A percentile compares a stretch with the other conserved stretches of the same genome.
phyloP scores from a whole-genome alignment of 202 grass and related monocot species.

The Panicum virgatum region DNA sequence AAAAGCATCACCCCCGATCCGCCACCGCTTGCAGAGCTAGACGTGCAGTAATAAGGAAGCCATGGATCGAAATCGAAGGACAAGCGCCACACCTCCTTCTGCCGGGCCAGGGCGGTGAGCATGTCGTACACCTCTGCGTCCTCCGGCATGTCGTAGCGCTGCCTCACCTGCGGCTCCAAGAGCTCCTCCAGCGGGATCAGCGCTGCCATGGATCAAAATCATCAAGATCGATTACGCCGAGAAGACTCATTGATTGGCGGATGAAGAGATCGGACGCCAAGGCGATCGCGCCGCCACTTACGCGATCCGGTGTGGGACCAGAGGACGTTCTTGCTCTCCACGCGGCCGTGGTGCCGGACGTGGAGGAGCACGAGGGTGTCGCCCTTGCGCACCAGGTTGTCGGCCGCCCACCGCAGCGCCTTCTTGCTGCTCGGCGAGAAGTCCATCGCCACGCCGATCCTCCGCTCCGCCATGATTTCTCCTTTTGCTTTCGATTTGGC shows the following conservation, averaged over 20 bases:
- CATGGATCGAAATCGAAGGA: not conserved
- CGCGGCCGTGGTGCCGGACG: constrained; percentile 39
- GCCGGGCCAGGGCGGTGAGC: constrained; percentile 48
- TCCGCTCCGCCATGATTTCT: constrained; percentile 38
- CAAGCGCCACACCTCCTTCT: constrained; percentile 52
- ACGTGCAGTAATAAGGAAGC: not conserved
- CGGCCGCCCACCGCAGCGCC: constrained; percentile 64
- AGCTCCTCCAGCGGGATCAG: constrained; percentile 73
- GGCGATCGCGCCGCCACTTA: not conserved
- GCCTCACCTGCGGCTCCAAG: constrained; percentile 56
- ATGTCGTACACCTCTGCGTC: constrained; percentile 67
- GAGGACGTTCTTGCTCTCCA: constrained; percentile 48
- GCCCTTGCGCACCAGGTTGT: constrained; percentile 63
- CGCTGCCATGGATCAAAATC: constrained; percentile 32
- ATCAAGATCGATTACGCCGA: not conserved
- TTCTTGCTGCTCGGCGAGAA: constrained; percentile 95
- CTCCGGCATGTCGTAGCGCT: constrained; percentile 59
- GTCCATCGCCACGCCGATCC: constrained; percentile 81
- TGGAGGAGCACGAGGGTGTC: constrained; percentile 78
- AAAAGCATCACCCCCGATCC: not conserved
- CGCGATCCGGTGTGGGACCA: constrained; percentile 65
- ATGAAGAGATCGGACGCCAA: not conserved
- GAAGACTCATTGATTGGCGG: not conserved
- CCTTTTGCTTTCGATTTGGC: not conserved
- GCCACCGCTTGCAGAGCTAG: not conserved